Evolutionary conservation across 352 stramenopile species (phyloP), one percentile per base, ranked within the genome.

Genomic region (Pythium phragmitis): DNA sequence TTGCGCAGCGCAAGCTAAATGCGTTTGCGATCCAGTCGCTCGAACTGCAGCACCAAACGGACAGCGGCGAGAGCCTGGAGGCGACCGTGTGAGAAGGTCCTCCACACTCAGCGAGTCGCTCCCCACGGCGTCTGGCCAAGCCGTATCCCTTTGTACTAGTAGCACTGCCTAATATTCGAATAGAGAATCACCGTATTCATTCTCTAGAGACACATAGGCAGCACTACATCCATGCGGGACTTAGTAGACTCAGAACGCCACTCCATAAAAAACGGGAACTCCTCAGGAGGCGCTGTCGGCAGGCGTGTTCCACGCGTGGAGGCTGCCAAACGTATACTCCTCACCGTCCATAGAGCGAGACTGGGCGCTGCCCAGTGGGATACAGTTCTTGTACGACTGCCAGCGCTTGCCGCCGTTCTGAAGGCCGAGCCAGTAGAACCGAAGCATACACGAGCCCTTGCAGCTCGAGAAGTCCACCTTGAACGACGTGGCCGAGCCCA

Each of bases 361-460:
- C 43, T 62, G 52, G 43, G 9, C 60, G 43, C 60, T 51, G 39
- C 55, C 60, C 12, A 63, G 33, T 36, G 57, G 57, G 9, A 63
- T 19, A 21, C 57, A 63, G 57, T 56, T 63, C 57, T 63, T 65
- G 58, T 65, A 65, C 17, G 58, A 58, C 49, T 61, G 51, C 52
- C 51, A 61, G 21, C 52, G 34, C 52, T 28, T 56, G 30, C 43
- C 51, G 17, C 45, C 14, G 43, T 69, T 49, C 23, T 73, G 61
- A 34, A 73, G 54, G 3, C 37, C 60, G 51, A 73, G 67, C 67
- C 67, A 69, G 67, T 70, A 67, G 53, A 66, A 70, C 37, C 53
- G 60, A 5, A 69, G 49, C 45, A 67, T 57, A 51, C 54, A 66
- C 6, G 33, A 49, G 7, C 53, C 53, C 23, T 23, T 48, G 62